Percentiles rank a stretch among this genome's conserved stretches.
phyloP scores from a whole-genome alignment of 2,329 filamentous ascomycete genomes.

The Aspergillus transmontanensis region DNA sequence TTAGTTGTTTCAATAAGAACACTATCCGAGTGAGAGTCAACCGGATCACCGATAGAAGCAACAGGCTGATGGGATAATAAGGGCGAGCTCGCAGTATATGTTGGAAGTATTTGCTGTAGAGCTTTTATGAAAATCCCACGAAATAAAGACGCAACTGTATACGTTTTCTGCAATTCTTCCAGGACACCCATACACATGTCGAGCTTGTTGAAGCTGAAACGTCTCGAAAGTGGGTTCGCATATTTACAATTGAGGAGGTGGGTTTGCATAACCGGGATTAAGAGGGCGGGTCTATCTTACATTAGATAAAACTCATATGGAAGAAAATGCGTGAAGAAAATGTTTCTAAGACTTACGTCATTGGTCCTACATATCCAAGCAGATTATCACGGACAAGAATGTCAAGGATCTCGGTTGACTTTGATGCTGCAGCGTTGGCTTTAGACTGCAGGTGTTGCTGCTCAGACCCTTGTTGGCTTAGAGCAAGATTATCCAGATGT shows the following conservation, averaged over 20 bases:
- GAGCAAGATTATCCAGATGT: constrained; percentile 19
- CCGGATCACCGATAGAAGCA: background rate
- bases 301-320: background rate
- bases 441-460: constrained; percentile 23
- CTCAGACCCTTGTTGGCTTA: constrained; percentile 18
- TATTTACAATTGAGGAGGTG: constrained; percentile 33
- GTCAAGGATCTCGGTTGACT: constrained; percentile 27
- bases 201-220: constrained; percentile 34
- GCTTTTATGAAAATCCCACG: constrained; percentile 30
- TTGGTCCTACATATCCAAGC: constrained; percentile 23
- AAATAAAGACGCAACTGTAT: constrained; percentile 31
- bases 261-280: constrained; percentile 38
- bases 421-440: constrained; percentile 20
- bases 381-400: constrained; percentile 22
- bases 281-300: constrained; percentile 23
- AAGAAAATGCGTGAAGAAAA: background rate
- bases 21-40: background rate
- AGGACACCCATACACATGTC: constrained; percentile 36
- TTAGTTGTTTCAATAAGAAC: background rate
- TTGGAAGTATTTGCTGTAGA: constrained; percentile 26
- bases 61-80: background rate
- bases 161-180: constrained; percentile 34
- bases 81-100: background rate
- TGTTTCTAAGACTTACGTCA: constrained; percentile 27
- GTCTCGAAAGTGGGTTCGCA: constrained; percentile 23